Evolutionary conservation across 192 early-diverging fungal genomes (phyloP).

Genomic region (Phlyctochytrium planicorne): DNA sequence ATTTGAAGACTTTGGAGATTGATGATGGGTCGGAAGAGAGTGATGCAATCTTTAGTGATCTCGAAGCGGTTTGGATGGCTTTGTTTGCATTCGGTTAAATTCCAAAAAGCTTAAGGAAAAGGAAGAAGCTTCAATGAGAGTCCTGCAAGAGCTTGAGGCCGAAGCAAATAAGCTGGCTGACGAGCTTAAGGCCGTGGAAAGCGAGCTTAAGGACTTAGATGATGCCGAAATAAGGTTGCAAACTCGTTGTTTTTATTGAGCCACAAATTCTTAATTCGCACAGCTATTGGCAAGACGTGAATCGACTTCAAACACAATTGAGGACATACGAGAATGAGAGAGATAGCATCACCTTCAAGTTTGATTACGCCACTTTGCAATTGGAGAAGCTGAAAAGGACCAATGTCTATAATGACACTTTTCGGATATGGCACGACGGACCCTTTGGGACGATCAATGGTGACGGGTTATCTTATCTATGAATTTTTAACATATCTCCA

Average conservation of each 20-base stretch:
- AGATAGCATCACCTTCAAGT: conserved; percentile 75
- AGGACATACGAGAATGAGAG: conserved; percentile 70
- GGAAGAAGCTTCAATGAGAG: conserved; percentile 41
- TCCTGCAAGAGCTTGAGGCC: conserved; percentile 52
- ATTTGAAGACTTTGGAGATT: neutral
- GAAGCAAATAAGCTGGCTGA: conserved; percentile 55
- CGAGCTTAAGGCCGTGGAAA: conserved; percentile 31
- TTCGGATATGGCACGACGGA: conserved; percentile 82
- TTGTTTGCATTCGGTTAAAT: conserved; percentile 24
- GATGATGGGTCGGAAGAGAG: conserved; percentile 16
- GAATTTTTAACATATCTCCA: conserved; percentile 10
- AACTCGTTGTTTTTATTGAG: conserved; percentile 29
- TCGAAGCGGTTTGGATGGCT: neutral
- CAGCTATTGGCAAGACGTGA: conserved; percentile 69
- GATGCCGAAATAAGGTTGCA: conserved; percentile 52
- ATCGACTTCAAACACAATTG: conserved; percentile 65
- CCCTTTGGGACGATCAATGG: conserved; percentile 92
- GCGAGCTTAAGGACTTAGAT: conserved; percentile 31
- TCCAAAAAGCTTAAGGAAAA: conserved; percentile 45
- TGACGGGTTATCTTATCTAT: conserved; percentile 10
- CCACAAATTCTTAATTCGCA: neutral
- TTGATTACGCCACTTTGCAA: conserved; percentile 72
- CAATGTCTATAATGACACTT: conserved; percentile 94
- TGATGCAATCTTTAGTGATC: conserved; percentile 48
- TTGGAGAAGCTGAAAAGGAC: conserved; percentile 85